These are phyloP conservation scores for Spathaspora gorwiae DNA, from an alignment of 805 yeast species.

Conservation along the genomic window DNA sequence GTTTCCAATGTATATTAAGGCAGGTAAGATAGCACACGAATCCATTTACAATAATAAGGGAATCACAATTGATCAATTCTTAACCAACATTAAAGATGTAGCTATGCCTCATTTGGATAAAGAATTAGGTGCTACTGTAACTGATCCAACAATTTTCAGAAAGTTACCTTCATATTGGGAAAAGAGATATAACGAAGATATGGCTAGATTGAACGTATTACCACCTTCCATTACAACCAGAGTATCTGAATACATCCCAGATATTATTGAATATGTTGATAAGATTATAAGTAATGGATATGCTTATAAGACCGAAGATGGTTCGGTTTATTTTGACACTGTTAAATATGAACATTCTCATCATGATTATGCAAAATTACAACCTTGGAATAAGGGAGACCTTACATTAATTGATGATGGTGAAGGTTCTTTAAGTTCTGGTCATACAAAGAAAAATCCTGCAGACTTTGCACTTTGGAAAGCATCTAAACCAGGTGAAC, in stretches of 20 bases:
- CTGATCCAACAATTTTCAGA: conserved; percentile 80
- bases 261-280: conserved; percentile 75
- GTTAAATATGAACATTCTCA: conserved; percentile 66
- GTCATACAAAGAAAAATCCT: conserved; percentile 60
- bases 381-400: conserved; percentile 97
- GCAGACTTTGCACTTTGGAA: conserved; percentile 98
- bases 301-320: conserved; percentile 80
- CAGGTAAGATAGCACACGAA: conserved; percentile 48
- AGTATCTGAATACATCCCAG: conserved; percentile 93
- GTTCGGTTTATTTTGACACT: conserved; percentile 96
- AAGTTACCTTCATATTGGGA: conserved; percentile 90
- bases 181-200: conserved; percentile 74
- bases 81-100: conserved; percentile 63
- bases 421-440: conserved; percentile 73
- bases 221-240: conserved; percentile 86
- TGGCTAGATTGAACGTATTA: conserved; percentile 77
- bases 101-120: conserved; percentile 69
- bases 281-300: conserved; percentile 73
- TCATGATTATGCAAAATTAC: conserved; percentile 91
- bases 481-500: conserved; percentile 94
- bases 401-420: conserved; percentile 85
- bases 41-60: conserved; percentile 34
- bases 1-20: conserved; percentile 75
- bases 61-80: conserved; percentile 31
- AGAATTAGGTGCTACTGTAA: conserved; percentile 68